Evolutionary conservation across 495 filamentous ascomycete genomes (phyloP).

Genomic region (Aspergillus incahuasiensis): DNA sequence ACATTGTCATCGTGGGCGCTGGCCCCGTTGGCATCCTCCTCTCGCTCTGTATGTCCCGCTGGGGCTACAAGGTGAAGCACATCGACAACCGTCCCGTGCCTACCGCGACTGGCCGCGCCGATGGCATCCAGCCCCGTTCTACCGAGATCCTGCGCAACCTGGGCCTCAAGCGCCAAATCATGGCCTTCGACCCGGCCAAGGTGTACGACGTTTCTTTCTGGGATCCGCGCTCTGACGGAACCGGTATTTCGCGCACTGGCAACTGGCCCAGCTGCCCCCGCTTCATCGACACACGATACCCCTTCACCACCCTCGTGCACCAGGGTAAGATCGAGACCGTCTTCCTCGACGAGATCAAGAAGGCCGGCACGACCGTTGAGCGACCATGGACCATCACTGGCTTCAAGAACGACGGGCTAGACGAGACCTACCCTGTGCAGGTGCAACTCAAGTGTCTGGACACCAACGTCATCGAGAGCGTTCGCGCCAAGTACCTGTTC

Average conservation of each 20-base stretch:
- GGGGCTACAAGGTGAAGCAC: slow-evolving; percentile 65
- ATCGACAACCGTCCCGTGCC: slow-evolving; percentile 62
- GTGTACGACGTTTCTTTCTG: slow-evolving; percentile 66
- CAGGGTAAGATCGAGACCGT: slow-evolving; percentile 63
- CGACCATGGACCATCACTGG: slow-evolving; percentile 59
- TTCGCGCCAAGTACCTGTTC: slow-evolving; percentile 62
- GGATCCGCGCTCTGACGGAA: slow-evolving; percentile 48
- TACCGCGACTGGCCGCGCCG: slow-evolving; percentile 63
- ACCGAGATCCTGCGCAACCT: slow-evolving; percentile 65
- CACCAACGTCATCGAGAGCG: slow-evolving; percentile 60
- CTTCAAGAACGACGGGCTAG: slow-evolving; percentile 55
- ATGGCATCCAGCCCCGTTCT: slow-evolving; percentile 72
- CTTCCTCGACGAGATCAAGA: slow-evolving; percentile 59
- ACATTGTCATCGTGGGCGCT: slow-evolving; percentile 82
- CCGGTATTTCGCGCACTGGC: slow-evolving; percentile 56
- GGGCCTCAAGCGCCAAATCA: slow-evolving; percentile 58
- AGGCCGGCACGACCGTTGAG: slow-evolving; percentile 54
- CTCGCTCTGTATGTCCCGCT: slow-evolving; percentile 71
- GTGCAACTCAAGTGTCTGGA: slow-evolving; percentile 73
- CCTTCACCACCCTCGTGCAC: slow-evolving; percentile 61
- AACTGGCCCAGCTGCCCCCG: slow-evolving; percentile 61
- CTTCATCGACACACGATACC: slow-evolving; percentile 63
- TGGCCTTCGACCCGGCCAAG: slow-evolving; percentile 60
- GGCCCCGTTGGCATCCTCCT: slow-evolving; percentile 85
- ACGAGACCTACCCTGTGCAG: slow-evolving; percentile 55